These are phyloP conservation scores for Fusarium sp. DNA, from an alignment of 2,329 filamentous ascomycete species.

Conservation along the genomic window DNA sequence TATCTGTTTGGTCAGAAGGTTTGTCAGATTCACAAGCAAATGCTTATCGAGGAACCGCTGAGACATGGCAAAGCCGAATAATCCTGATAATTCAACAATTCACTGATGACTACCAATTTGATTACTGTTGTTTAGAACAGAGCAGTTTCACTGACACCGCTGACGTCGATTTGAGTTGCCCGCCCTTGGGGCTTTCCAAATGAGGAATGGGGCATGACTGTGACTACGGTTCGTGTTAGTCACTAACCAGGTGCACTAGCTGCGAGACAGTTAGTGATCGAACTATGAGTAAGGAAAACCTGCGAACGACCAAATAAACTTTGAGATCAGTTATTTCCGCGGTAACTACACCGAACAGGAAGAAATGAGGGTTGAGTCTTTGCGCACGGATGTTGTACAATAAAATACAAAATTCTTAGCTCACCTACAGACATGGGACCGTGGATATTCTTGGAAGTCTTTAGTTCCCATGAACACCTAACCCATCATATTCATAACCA, in stretches of 20 bases:
- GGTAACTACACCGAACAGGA: accelerated
- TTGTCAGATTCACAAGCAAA: too few relatives aligned
- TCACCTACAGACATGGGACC: conserved; percentile 13
- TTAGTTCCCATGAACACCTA: too few relatives aligned
- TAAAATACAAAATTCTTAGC: not conserved
- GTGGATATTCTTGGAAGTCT: accelerated
- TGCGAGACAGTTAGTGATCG: conserved; percentile 6
- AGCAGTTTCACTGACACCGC: accelerated
- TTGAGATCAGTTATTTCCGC: not conserved
- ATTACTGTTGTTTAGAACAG: not conserved
- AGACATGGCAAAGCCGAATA: accelerated
- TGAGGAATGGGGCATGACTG: not conserved
- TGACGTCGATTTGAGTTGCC: not conserved
- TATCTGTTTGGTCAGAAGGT: too few relatives aligned
- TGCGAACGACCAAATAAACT: not conserved
- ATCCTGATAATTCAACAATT: accelerated
- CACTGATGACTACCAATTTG: not conserved
- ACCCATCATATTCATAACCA: too few relatives aligned
- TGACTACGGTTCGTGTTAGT: conserved; percentile 39
- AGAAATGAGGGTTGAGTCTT: not conserved
- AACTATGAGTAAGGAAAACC: conserved; percentile 12
- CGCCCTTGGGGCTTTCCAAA: not conserved
- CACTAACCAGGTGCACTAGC: not conserved
- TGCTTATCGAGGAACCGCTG: too few relatives aligned
- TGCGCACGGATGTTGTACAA: not conserved